Evolutionary conservation across 352 stramenopile species (phyloP).

Genomic region (Phytophthora citrophthora): DNA sequence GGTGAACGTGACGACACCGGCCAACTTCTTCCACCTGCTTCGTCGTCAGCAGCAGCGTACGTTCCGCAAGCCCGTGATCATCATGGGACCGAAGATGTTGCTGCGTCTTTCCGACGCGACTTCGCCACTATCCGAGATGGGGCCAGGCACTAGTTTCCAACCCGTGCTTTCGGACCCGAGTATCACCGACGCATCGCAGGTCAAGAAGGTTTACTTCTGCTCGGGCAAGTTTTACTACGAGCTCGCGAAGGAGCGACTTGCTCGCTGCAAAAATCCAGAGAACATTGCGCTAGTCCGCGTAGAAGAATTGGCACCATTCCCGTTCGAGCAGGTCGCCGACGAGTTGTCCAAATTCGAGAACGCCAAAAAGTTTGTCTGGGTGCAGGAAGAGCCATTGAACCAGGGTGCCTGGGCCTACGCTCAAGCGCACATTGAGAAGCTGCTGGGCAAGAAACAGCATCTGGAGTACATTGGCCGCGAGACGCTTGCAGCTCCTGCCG

Average conservation of each 20-base stretch:
- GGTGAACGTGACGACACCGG: slow-evolving; percentile 86
- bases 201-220: slow-evolving; percentile 81
- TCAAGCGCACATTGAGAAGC: slow-evolving; percentile 75
- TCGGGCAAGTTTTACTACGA: slow-evolving; percentile 91
- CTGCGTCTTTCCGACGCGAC: slow-evolving; percentile 71
- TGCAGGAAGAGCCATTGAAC: slow-evolving; percentile 87
- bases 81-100: slow-evolving; percentile 85
- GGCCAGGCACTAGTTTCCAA: slow-evolving; percentile 62
- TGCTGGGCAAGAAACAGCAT: slow-evolving; percentile 58
- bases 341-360: slow-evolving; percentile 67
- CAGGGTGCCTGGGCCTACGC: slow-evolving; percentile 80
- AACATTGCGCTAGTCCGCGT: slow-evolving; percentile 76
- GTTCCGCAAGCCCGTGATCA: slow-evolving; percentile 80
- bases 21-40: slow-evolving; percentile 97
- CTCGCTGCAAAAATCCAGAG: slow-evolving; percentile 46
- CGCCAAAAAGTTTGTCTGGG: slow-evolving; percentile 74
- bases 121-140: slow-evolving; percentile 71
- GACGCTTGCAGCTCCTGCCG: slow-evolving; percentile 70
- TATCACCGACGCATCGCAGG: slow-evolving; percentile 49
- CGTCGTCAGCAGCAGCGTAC: slow-evolving; percentile 86
- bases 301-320: slow-evolving; percentile 89
- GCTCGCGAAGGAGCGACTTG: slow-evolving; percentile 67
- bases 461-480: slow-evolving; percentile 80
- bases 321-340: slow-evolving; percentile 67
- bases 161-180: slow-evolving; percentile 67